Evolutionary conservation across 768 basidiomycete species (phyloP), one percentile per base, ranked within the genome.

Genomic region (Lentinula sp.): DNA sequence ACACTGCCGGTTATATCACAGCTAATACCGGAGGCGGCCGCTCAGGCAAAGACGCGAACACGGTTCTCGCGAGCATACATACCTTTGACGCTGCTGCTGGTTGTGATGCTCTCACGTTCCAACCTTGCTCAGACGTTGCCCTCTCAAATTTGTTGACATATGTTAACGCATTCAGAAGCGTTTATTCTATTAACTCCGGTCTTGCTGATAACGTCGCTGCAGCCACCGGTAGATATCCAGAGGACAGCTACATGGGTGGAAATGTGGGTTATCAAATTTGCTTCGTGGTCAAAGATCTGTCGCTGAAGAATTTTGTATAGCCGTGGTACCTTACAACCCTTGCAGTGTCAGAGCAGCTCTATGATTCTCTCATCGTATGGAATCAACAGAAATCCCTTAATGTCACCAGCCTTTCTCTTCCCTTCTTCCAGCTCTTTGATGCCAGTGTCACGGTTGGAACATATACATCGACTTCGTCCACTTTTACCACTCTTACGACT

Each of bases 251-350:
- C 68, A 74, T 73, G 56, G 74, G 74, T 41, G 83, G 84, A 1
- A 85, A 85, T 66, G 83, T 77, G 53, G 61, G 74, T 33, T 33
- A 10, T 33, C 56, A 48, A 6, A 18, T 20, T 6, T 12, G 2
- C 9, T 7, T 4, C 3, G 28, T 67, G n/a, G 39, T 57, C 37
- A 52, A 15, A 37, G 18, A 43, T 20, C 10, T n/a, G 28, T 28
- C 28, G 3, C 4, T 28, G 28, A 28, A 23, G 1, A 2, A 32
- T 12, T 7, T 13, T 23, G 3, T 23, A 18, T 28, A 89, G 85
- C 87, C 89, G 1, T 91, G 90, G 90, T 91, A 90, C 69, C 77
- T 91, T 16, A 70, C 84, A 10, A 88, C 85, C 0, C 77, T 84
- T 57, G 87, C 88, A 3, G 86, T 86, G 20, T 85, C 88, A 3